Evolutionary conservation across 352 stramenopile genomes (phyloP), one percentile per base, ranked within the genome.

Genomic region (Phytophthora chlamydospora): DNA sequence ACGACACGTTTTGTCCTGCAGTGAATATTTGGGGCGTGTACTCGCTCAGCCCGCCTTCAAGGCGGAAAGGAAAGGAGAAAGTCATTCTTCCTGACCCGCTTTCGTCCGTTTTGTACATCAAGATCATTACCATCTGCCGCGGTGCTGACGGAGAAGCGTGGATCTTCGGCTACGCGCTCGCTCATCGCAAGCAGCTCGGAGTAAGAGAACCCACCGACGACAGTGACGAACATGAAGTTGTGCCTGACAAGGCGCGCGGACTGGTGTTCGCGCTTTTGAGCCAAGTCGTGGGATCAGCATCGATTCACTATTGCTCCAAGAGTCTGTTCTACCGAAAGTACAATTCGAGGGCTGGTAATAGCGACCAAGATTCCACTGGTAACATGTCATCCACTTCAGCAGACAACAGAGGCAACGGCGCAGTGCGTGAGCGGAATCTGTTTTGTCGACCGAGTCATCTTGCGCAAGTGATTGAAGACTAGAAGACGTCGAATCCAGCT

Each of bases 11-110:
- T 73, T 73, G 58, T 73, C 64, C 64, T 27, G 64, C 58, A 65
- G 64, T 73, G 35, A 68, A 73, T 60, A 65, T 68, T 68, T 68
- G 64, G 51, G 64, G 59, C 4, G 64, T 68, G 13, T 68, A 65
- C 34, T 68, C 64, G 46, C 50, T 73, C 40, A 54, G 13, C 3
- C 19, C 21, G 13, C 33, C 43, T 4, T 11, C 58, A 27, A 71
- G 51, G 41, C 31, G 19, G 21, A 68, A 48, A 24, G 24, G 12
- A 10, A 56, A 52, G 53, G 51, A 63, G 6, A 48, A 51, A 46
- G n/a, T 72, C 35, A 32, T 49, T 14, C 45, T 73, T 24, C 52
- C 51, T 14, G 64, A 68, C 16, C 46, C 35, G n/a, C 36, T 73
- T 16, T 55, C 64, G 19, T 60, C 58, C 3, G 34, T 68, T 32